Evolutionary conservation across 1,139 yeast species (phyloP).

Genomic region (Komagataea norvegica): DNA sequence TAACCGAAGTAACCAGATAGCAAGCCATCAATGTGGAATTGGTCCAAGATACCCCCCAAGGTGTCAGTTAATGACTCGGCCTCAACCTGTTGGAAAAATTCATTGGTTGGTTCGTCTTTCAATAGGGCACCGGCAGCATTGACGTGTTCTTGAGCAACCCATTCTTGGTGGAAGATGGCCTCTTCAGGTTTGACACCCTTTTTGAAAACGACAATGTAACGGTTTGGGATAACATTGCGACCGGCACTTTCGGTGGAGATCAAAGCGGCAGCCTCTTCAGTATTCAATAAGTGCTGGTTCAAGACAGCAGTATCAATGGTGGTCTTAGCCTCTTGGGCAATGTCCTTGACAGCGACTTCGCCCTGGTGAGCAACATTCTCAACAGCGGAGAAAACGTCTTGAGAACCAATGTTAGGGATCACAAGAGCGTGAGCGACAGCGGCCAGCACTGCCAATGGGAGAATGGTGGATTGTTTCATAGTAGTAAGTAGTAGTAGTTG

Average conservation of each 20-base stretch:
- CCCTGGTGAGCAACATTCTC: conserved; percentile 7
- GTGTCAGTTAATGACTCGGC: conserved; percentile 18
- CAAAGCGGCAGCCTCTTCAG: conserved; percentile 38
- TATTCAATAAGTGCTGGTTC: conserved; percentile 21
- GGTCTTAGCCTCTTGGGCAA: conserved; percentile 20
- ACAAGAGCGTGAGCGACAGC: conserved; percentile 55
- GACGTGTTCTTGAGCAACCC: conserved; percentile 40
- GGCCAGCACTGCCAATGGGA: conserved; percentile 50
- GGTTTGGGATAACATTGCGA: conserved; percentile 59
- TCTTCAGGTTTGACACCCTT: conserved; percentile 47
- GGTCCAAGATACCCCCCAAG: conserved; percentile 59
- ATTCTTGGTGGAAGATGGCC: conserved; percentile 56
- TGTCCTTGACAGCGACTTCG: conserved; percentile 9
- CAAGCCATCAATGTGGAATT: conserved; percentile 53
- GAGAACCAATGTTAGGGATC: conserved; percentile 44
- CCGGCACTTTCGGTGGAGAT: conserved; percentile 36
- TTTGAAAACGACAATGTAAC: conserved; percentile 77
- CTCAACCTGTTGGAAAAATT: conserved; percentile 20
- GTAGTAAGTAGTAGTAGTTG: neutral
- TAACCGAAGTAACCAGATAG: conserved; percentile 69
- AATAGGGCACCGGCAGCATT: conserved; percentile 22
- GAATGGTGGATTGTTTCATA: conserved; percentile 32
- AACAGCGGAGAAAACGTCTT: conserved; percentile 16
- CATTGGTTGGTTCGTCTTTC: conserved; percentile 22
- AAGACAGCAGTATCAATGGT: conserved; percentile 23